These are phyloP conservation scores for Penicillium brasilianum DNA, from an alignment of 2,329 filamentous ascomycete genomes.

Conservation along the genomic window DNA sequence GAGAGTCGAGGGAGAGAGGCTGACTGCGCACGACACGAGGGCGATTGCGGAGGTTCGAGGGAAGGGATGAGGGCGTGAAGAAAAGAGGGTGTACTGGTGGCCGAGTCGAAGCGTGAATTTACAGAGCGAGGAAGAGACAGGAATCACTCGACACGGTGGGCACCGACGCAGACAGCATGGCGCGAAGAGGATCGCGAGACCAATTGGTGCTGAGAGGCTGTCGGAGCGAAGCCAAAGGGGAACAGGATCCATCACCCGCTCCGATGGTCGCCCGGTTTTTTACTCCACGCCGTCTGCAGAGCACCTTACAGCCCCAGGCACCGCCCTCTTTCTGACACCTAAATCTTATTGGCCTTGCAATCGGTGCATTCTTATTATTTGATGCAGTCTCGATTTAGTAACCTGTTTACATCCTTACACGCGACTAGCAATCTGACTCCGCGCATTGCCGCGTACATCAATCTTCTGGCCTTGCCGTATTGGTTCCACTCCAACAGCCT, in stretches of 20 bases:
- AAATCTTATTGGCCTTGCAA: not conserved
- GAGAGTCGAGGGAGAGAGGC: not conserved
- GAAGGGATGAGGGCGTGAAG: slow-evolving; percentile 11
- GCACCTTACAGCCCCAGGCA: not conserved
- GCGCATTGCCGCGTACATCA: not conserved
- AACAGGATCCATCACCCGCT: slow-evolving; percentile 10
- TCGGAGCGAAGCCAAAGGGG: slow-evolving; percentile 18
- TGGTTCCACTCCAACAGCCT: not conserved
- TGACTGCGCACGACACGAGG: slow-evolving; percentile 2
- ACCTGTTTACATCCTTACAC: not conserved
- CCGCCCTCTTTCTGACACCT: not conserved
- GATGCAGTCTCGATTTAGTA: not conserved
- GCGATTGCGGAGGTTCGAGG: slow-evolving; percentile 9
- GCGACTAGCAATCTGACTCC: not conserved
- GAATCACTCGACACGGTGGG: slow-evolving; percentile 1
- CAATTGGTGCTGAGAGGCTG: slow-evolving; percentile 19
- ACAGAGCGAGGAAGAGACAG: not conserved
- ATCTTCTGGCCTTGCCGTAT: not conserved
- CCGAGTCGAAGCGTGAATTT: slow-evolving; percentile 7
- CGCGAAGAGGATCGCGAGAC: slow-evolving; percentile 7
- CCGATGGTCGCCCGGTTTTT: slow-evolving; percentile 19
- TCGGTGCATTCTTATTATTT: not conserved
- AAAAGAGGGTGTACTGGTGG: not conserved
- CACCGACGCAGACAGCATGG: slow-evolving; percentile 14
- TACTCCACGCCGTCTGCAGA: not conserved